Evolutionary conservation across 2,329 filamentous ascomycete genomes (phyloP).

Genomic region (Xylariaceae sp.): DNA sequence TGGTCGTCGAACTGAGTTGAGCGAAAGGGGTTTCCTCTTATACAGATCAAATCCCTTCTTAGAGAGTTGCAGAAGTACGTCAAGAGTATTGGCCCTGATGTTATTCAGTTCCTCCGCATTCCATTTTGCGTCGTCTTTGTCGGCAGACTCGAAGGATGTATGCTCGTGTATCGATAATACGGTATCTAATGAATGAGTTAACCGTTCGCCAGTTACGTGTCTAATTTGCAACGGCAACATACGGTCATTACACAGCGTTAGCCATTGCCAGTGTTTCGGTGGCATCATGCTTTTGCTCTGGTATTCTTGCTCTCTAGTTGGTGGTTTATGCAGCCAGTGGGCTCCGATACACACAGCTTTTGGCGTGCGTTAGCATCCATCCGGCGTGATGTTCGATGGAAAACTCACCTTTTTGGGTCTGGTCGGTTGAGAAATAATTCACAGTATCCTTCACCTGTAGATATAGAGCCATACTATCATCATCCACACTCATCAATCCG

Average conservation of each 20-base stretch:
- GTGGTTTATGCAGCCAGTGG: conserved; percentile 62
- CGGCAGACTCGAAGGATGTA: conserved; percentile 44
- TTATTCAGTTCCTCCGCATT: conserved; percentile 39
- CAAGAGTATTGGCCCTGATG: conserved; percentile 48
- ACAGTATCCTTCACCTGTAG: conserved; percentile 72
- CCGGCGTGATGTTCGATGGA: neutral
- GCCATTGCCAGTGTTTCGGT: conserved; percentile 69
- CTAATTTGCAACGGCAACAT: conserved; percentile 34
- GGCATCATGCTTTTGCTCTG: conserved; percentile 44
- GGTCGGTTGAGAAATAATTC: conserved; percentile 76
- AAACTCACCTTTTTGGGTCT: conserved; percentile 65
- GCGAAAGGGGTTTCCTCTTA: conserved; percentile 49
- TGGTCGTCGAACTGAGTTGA: conserved; percentile 46
- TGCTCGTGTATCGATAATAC: conserved; percentile 73
- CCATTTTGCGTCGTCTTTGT: conserved; percentile 34
- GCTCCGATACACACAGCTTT: conserved; percentile 73
- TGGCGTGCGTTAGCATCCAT: conserved; percentile 27
- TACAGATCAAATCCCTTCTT: conserved; percentile 45
- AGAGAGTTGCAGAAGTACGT: conserved; percentile 48
- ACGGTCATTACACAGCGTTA: conserved; percentile 70
- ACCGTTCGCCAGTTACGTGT: neutral
- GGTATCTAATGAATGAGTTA: conserved; percentile 55
- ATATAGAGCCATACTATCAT: conserved; percentile 45
- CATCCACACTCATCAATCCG: conserved; percentile 17
- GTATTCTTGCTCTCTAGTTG: conserved; percentile 31